These are phyloP conservation scores for Barbatosphaeria neglecta DNA, from an alignment of 495 filamentous ascomycete genomes.

Conservation along the genomic window DNA sequence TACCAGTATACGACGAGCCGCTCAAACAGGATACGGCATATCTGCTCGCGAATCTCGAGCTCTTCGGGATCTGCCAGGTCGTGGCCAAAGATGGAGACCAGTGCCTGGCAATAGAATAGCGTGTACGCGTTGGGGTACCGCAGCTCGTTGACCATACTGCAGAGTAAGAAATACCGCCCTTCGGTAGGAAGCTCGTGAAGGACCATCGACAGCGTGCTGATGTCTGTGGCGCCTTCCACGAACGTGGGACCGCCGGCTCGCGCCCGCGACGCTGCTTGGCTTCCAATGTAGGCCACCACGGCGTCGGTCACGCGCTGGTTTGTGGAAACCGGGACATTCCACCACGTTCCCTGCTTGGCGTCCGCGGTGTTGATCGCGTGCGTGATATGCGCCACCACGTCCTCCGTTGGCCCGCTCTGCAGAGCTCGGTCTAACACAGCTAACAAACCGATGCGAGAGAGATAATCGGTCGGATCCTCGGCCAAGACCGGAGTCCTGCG, in stretches of 20 bases:
- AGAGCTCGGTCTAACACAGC: slow-evolving; percentile 56
- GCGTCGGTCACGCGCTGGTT: slow-evolving; percentile 67
- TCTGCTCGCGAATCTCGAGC: slow-evolving; percentile 75
- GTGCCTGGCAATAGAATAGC: slow-evolving; percentile 81
- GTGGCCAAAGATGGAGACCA: slow-evolving; percentile 76
- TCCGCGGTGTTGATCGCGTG: slow-evolving; percentile 49
- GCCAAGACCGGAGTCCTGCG: slow-evolving; percentile 50
- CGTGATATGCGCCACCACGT: slow-evolving; percentile 58
- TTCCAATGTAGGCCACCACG: slow-evolving; percentile 70
- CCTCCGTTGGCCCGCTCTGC: slow-evolving; percentile 47
- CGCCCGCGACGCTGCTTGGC: slow-evolving; percentile 48
- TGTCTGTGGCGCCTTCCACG: slow-evolving; percentile 55
- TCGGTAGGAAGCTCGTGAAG: slow-evolving; percentile 63
- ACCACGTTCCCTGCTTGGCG: slow-evolving; percentile 45
- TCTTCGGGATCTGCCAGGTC: slow-evolving; percentile 68
- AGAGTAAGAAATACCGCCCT: slow-evolving; percentile 72
- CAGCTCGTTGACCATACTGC: slow-evolving; percentile 81
- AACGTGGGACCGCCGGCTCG: slow-evolving; percentile 49
- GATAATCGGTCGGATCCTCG: slow-evolving; percentile 43
- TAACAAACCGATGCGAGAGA: slow-evolving; percentile 53
- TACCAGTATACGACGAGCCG: slow-evolving; percentile 80
- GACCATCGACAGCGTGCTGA: slow-evolving; percentile 61
- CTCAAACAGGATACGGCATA: slow-evolving; percentile 79
- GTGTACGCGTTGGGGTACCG: slow-evolving; percentile 83
- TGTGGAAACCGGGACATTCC: slow-evolving; percentile 51